Conservation (phyloP, 2,329 filamentous ascomycete genomes). For the Aspergillus clavatus region DNA sequence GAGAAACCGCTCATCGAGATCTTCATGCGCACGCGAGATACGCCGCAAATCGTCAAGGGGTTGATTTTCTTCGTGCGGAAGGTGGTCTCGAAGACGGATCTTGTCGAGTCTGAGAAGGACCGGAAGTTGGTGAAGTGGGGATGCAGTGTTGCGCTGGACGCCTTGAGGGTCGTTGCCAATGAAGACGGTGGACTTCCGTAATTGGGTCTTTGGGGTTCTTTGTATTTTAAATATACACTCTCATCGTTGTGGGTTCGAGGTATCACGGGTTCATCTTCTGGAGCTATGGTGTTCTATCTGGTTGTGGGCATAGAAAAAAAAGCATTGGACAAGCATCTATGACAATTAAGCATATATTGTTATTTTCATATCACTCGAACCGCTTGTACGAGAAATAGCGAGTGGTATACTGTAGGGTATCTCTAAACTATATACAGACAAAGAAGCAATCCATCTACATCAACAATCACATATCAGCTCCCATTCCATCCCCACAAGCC, state of each 20-base stretch:
- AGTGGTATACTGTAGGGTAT: background rate
- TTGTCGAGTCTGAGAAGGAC: slow-evolving; percentile 48
- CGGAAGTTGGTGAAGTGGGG: slow-evolving; percentile 48
- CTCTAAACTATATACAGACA: background rate
- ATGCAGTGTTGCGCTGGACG: slow-evolving; percentile 38
- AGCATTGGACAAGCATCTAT: background rate
- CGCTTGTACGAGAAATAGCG: background rate
- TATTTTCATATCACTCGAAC: background rate
- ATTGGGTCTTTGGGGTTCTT: background rate
- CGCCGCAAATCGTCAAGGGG: slow-evolving; percentile 65
- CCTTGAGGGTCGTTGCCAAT: slow-evolving; percentile 34
- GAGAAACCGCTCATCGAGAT: slow-evolving; percentile 59
- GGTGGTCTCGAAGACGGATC: slow-evolving; percentile 63
- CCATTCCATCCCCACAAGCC: slow-evolving; percentile 40
- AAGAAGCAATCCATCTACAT: background rate
- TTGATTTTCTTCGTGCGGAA: slow-evolving; percentile 77
- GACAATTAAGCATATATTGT: background rate
- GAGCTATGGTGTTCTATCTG: background rate
- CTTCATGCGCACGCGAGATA: slow-evolving; percentile 60
- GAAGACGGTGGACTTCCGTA: slow-evolving; percentile 3
- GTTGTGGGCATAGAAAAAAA: background rate
- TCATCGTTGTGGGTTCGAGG: background rate
- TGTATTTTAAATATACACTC: background rate
- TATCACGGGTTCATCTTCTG: background rate
- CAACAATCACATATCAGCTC: slow-evolving; percentile 23